These are phyloP conservation scores for Candida neerlandica DNA, from an alignment of 1,139 yeast genomes.

Conservation along the genomic window DNA sequence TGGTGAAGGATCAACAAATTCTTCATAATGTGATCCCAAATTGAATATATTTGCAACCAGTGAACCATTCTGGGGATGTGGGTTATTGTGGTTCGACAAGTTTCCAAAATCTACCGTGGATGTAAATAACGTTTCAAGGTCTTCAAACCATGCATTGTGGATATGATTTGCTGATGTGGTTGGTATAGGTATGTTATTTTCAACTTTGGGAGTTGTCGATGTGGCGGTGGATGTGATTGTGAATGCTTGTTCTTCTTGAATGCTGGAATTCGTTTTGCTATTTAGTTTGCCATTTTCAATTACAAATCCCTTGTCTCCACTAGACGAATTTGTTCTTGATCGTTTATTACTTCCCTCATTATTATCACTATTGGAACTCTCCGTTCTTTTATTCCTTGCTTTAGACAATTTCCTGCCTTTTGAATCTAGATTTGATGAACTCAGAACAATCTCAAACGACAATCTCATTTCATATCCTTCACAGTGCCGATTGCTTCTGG, in stretches of 20 bases:
- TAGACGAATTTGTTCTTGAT: neutral
- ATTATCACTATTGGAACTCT: neutral
- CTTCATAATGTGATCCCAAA: slow-evolving; percentile 1
- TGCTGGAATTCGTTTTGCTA: neutral
- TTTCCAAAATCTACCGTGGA: slow-evolving; percentile 7
- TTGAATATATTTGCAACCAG: neutral
- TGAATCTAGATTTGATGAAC: neutral
- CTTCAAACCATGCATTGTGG: slow-evolving; percentile 22
- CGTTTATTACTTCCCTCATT: neutral
- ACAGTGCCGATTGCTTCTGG: slow-evolving; percentile 44
- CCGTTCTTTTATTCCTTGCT: neutral
- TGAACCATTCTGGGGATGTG: neutral
- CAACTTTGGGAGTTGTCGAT: neutral
- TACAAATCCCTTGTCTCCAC: neutral
- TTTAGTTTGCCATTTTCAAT: neutral
- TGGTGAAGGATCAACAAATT: slow-evolving; percentile 2
- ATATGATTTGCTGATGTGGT: neutral
- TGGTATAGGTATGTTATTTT: neutral
- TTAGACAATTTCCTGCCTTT: neutral
- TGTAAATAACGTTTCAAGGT: slow-evolving; percentile 23
- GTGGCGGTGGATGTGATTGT: neutral
- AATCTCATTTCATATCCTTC: slow-evolving; percentile 52
- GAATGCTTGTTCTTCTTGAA: neutral
- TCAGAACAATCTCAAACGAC: slow-evolving; percentile 48
- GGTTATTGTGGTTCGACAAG: neutral